phyloP scores from a whole-genome alignment of 1,284 basidiomycete genomes.

The Jaminaea rosea region DNA sequence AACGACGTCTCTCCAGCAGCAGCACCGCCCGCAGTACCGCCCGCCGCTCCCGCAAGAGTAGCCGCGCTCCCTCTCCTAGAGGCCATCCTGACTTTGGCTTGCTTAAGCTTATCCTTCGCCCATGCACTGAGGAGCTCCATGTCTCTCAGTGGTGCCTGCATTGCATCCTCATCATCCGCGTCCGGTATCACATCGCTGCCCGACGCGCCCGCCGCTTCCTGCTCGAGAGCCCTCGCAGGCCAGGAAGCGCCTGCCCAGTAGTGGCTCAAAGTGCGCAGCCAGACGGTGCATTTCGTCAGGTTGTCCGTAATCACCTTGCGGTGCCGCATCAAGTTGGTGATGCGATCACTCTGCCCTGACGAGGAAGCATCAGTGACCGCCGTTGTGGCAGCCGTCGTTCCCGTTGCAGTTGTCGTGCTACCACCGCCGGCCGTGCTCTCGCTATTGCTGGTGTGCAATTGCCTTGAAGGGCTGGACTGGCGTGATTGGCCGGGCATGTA shows the following conservation, averaged over 20 bases:
- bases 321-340: not conserved
- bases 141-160: not conserved
- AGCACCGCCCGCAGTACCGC: not conserved
- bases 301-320: constrained; percentile 24
- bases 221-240: constrained; percentile 28
- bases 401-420: not conserved
- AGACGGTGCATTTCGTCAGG: constrained; percentile 20
- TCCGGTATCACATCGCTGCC: not conserved
- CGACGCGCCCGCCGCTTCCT: constrained; percentile 20
- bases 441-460: not conserved
- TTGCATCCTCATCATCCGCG: not conserved
- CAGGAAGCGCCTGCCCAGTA: constrained; percentile 33
- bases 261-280: constrained; percentile 22
- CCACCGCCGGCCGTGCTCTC: not conserved
- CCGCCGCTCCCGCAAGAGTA: not conserved
- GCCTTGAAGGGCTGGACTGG: not conserved
- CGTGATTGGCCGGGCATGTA: not conserved
- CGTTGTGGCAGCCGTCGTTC: not conserved
- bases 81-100: not conserved
- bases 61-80: not conserved
- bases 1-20: too few relatives aligned
- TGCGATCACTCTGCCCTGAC: not conserved
- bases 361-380: not conserved
- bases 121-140: not conserved
- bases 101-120: constrained; percentile 1